Percentiles rank a stretch among this genome's conserved stretches.
Conservation (phyloP, 345 rosid species). For the Gossypium longicalyx region DNA sequence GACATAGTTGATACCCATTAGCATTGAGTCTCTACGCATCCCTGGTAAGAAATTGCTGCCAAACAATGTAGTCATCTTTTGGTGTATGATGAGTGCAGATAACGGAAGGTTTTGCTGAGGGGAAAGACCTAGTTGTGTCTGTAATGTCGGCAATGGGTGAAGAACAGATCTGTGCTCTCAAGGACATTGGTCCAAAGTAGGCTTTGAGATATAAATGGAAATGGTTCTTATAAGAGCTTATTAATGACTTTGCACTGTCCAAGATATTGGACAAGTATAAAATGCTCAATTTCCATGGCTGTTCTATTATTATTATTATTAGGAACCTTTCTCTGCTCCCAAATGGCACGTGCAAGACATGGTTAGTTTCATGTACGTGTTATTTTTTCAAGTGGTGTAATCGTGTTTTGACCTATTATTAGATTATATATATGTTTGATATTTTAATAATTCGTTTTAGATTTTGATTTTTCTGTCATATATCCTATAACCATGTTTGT, state of each 20-base stretch:
- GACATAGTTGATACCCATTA: background rate
- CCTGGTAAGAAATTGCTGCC: background rate
- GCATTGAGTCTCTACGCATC: background rate
- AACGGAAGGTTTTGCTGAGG: slow-evolving; percentile 44
- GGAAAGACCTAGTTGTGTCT: slow-evolving; percentile 44
- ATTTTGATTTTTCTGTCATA: background rate
- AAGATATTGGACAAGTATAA: background rate
- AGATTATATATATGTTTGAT: background rate
- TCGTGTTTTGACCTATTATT: background rate
- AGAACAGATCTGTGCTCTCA: slow-evolving; percentile 49
- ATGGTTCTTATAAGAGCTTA: slow-evolving; percentile 5
- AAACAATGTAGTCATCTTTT: background rate
- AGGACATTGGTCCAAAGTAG: slow-evolving; percentile 48
- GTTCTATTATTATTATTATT: background rate
- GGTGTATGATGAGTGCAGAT: slow-evolving; percentile 21
- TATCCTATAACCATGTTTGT: background rate
- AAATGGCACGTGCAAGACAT: background rate
- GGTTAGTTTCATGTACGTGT: background rate
- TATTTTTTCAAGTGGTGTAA: background rate
- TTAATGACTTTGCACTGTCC: background rate
- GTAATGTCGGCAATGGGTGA: slow-evolving; percentile 57
- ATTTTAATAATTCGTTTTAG: background rate
- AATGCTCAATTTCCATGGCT: background rate
- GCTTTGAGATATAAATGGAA: background rate
- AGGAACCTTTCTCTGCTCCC: background rate